A percentile compares a stretch with the other conserved stretches of the same genome.
These are phyloP conservation scores for Pythium chondricola DNA, from an alignment of 352 stramenopile species.

Conservation along the genomic window DNA sequence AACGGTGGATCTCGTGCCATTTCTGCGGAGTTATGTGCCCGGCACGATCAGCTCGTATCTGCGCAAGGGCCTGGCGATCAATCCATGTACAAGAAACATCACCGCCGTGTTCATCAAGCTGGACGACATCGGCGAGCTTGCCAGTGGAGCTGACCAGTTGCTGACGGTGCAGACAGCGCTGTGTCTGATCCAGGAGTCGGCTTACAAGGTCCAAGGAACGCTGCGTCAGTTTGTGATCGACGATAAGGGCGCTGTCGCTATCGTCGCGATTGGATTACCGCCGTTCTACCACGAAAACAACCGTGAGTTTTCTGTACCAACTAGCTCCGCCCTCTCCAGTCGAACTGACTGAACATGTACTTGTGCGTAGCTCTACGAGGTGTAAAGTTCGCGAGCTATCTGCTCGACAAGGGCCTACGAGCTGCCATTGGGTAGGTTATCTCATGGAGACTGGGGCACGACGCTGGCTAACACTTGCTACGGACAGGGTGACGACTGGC, in stretches of 20 bases:
- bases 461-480: no score
- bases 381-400: slow-evolving; percentile 54
- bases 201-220: slow-evolving; percentile 74
- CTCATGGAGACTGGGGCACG: no score
- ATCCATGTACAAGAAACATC: slow-evolving; percentile 59
- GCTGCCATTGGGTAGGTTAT: slow-evolving; percentile 55
- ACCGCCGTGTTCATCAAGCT: slow-evolving; percentile 72
- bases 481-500: slow-evolving; percentile 50
- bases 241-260: slow-evolving; percentile 78
- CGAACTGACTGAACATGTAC: no score
- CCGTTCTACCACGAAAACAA: slow-evolving; percentile 87
- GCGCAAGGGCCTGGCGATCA: slow-evolving; percentile 55
- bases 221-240: slow-evolving; percentile 85
- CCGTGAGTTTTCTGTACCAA: slow-evolving; percentile 17
- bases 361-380: slow-evolving; percentile 40
- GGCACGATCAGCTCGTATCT: slow-evolving; percentile 64
- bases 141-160: slow-evolving; percentile 30
- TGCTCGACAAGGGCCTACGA: slow-evolving; percentile 55
- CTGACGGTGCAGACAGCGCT: slow-evolving; percentile 53
- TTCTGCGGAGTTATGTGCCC: slow-evolving; percentile 58
- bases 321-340: slow-evolving; percentile 5
- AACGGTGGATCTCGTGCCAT: slow-evolving; percentile 41
- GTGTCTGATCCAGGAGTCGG: slow-evolving; percentile 65
- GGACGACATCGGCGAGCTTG: slow-evolving; percentile 43
- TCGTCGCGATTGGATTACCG: slow-evolving; percentile 67